Evolutionary conservation across 2,329 filamentous ascomycete species (phyloP), one percentile per base, ranked within the genome.

Genomic region (Beauveria sp.): DNA sequence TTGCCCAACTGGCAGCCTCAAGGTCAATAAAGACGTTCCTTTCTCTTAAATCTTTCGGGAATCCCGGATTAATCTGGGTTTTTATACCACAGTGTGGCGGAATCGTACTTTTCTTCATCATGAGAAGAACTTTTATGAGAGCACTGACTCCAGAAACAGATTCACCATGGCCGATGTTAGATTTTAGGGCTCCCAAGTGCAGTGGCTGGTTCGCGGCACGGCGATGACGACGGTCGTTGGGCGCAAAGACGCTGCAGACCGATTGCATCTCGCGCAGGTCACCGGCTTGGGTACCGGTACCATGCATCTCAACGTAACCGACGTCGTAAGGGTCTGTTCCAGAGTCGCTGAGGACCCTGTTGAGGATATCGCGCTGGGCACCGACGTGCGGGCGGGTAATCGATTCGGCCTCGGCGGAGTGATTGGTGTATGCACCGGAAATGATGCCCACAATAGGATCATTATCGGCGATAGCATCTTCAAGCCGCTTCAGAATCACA

Each of bases 301-400:
- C 91, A 72, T 96, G 91, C 86, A 95, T 91, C 74, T 96, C 91
- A 10, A 96, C 86, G 69, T 93, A 95, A 72, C 86, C 86, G 55
- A 96, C 82, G 65, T 93, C 88, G 57, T 86, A 81, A 2, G 90
- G 88, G 68, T 93, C 86, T 28, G 95, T 81, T 62, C 88, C 87
- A 49, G 89, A 87, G 50, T 89, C 83, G 53, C 87, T 82, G 1
- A 93, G 79, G 30, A 95, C 86, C 46, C 84, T 79, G 61, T 83
- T 82, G 68, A 89, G 93, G 12, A 95, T 76, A 55, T 83, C 78
- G 12, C 89, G 85, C 72, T 96, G 91, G 0, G 89, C 88, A 16
- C 85, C 87, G 4, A 85, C 88, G 71, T 95, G 90, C 1, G 91
- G 91, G 62, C 91, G 88, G 0, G 90, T 95, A 68, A 96, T 95